Percentiles rank a stretch among this genome's conserved stretches.
Evolutionary conservation across 2,329 filamentous ascomycete species (phyloP).

Genomic region (Monosporascus sp.): DNA sequence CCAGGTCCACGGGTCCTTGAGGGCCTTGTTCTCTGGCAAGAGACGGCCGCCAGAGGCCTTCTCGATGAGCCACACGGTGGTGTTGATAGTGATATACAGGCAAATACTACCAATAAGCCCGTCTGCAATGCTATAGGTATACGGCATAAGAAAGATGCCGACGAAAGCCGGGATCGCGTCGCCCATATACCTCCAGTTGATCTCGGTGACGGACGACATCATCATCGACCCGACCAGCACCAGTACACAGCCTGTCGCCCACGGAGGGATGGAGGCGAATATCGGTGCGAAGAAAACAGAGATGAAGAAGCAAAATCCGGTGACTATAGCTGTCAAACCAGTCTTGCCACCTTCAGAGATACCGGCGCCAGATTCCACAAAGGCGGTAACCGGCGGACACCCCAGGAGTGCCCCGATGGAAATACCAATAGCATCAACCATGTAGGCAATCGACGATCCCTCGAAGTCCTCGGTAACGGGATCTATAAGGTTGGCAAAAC

Average conservation of each 20-base stretch:
- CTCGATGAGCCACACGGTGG: slow-evolving; percentile 62
- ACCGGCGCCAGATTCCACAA: slow-evolving; percentile 83
- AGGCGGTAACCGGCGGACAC: slow-evolving; percentile 76
- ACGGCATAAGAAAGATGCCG: slow-evolving; percentile 80
- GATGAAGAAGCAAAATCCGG: slow-evolving; percentile 80
- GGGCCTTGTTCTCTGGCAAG: slow-evolving; percentile 66
- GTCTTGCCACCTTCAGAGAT: slow-evolving; percentile 85
- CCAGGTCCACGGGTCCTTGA: slow-evolving; percentile 78
- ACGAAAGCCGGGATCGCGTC: slow-evolving; percentile 82
- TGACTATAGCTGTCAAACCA: slow-evolving; percentile 73
- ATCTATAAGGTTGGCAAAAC: slow-evolving; percentile 75
- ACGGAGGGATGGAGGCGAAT: slow-evolving; percentile 82
- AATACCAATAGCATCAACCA: slow-evolving; percentile 73
- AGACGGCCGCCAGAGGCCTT: slow-evolving; percentile 63
- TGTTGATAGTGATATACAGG: slow-evolving; percentile 73
- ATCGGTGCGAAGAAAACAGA: slow-evolving; percentile 86
- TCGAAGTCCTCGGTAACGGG: slow-evolving; percentile 83
- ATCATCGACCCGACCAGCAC: slow-evolving; percentile 86
- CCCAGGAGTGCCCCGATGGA: slow-evolving; percentile 77
- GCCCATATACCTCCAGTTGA: slow-evolving; percentile 85
- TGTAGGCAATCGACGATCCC: slow-evolving; percentile 76
- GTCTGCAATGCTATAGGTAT: slow-evolving; percentile 84
- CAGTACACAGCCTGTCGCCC: slow-evolving; percentile 85
- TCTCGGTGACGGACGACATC: slow-evolving; percentile 70
- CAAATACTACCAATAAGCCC: slow-evolving; percentile 77